These are phyloP conservation scores for Candida yuanshanica DNA, from an alignment of 805 yeast species.

Conservation along the genomic window DNA sequence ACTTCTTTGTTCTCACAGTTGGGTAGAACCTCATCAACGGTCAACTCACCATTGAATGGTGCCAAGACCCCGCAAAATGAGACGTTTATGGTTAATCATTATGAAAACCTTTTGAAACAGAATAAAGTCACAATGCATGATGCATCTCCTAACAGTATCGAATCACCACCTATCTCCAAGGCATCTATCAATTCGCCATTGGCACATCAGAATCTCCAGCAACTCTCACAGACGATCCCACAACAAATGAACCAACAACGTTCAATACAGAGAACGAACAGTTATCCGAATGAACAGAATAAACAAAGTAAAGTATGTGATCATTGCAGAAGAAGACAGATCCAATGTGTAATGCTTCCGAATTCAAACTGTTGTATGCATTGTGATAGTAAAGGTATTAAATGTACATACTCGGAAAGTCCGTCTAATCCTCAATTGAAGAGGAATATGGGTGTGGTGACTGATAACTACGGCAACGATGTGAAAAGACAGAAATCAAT, in stretches of 20 bases:
- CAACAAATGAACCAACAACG: conserved; percentile 6
- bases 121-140: conserved; percentile 20
- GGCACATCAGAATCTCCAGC: too few relatives aligned
- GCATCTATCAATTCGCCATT: conserved; percentile 7
- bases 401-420: conserved; percentile 69
- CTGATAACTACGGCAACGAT: conserved; percentile 7
- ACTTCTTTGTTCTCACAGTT: not conserved
- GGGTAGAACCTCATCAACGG: not conserved
- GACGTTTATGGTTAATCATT: conserved; percentile 19
- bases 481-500: conserved; percentile 3
- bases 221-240: not conserved
- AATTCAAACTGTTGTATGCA: conserved; percentile 61
- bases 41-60: not conserved
- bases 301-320: conserved; percentile 55
- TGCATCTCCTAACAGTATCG: conserved; percentile 15
- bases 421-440: conserved; percentile 37
- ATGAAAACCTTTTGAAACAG: conserved; percentile 21
- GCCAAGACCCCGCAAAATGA: not conserved
- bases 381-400: conserved; percentile 67
- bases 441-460: conserved; percentile 22
- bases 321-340: conserved; percentile 75
- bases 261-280: conserved; percentile 2
- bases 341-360: conserved; percentile 68
- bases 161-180: conserved; percentile 12
- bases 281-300: conserved; percentile 5